Percentiles rank a stretch among this genome's conserved stretches.
phyloP scores from a whole-genome alignment of 2,329 filamentous ascomycete genomes.

The Ophiostoma angusticollis region DNA sequence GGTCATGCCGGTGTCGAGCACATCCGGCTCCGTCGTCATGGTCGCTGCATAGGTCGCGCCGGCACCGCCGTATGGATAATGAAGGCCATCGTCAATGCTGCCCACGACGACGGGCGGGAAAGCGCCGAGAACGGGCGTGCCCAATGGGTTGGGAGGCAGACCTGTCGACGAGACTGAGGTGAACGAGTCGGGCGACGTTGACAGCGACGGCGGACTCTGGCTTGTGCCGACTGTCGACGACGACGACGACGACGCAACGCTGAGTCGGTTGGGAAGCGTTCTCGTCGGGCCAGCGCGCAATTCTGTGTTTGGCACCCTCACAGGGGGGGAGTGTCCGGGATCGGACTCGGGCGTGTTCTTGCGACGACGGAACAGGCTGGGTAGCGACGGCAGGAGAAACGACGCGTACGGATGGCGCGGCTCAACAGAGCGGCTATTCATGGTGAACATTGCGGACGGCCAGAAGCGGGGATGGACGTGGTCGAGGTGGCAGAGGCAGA shows the following conservation, averaged over 20 bases:
- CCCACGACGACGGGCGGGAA: neutral
- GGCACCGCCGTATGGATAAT: neutral
- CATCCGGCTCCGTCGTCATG: neutral
- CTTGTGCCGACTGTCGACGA: neutral
- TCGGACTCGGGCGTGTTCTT: neutral
- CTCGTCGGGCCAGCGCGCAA: neutral
- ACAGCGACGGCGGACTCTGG: slow-evolving; percentile 12
- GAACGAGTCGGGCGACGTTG: slow-evolving; percentile 11
- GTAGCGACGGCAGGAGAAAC: slow-evolving; percentile 19
- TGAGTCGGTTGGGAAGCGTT: neutral
- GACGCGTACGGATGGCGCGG: slow-evolving; percentile 13
- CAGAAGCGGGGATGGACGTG: no score
- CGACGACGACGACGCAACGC: slow-evolving; percentile 6
- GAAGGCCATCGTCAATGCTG: neutral
- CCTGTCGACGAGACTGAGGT: neutral
- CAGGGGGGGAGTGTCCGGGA: neutral
- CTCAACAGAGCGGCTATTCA: neutral
- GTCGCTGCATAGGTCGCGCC: neutral
- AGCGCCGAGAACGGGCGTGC: neutral
- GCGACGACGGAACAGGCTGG: slow-evolving; percentile 12
- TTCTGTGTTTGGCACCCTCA: neutral
- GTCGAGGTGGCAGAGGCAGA: no score
- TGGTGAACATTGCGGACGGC: neutral
- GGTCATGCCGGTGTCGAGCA: no score
- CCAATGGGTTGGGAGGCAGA: neutral